These are phyloP conservation scores for Oryza brachyantha DNA, from an alignment of 176 grass and related monocot genomes.

Conservation along the genomic window DNA sequence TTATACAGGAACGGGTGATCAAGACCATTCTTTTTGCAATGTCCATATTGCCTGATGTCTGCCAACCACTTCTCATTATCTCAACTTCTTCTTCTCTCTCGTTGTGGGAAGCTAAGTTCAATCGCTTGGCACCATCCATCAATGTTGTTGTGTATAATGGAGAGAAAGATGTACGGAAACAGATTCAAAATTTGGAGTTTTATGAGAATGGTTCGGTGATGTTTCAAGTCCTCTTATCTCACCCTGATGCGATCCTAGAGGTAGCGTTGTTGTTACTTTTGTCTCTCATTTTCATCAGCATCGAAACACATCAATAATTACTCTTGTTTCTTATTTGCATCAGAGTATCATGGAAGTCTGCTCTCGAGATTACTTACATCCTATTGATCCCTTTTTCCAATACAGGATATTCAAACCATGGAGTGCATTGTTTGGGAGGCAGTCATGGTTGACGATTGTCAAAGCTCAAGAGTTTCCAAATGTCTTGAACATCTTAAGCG, in stretches of 20 bases:
- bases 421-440: conserved; percentile 65
- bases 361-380: conserved; percentile 13
- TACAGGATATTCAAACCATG: conserved; percentile 63
- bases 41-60: conserved; percentile 54
- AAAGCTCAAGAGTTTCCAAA: conserved; percentile 72
- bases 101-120: conserved; percentile 81
- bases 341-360: background rate
- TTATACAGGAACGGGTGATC: conserved; percentile 74
- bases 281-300: conserved; percentile 3
- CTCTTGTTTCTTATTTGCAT: background rate
- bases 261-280: conserved; percentile 39
- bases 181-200: conserved; percentile 76
- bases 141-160: conserved; percentile 81
- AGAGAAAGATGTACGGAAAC: conserved; percentile 56
- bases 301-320: background rate
- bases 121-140: conserved; percentile 64
- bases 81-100: conserved; percentile 54
- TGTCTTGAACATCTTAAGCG: conserved; percentile 60
- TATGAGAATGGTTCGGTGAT: conserved; percentile 60
- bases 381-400: conserved; percentile 6
- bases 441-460: conserved; percentile 73
- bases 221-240: conserved; percentile 85
- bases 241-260: conserved; percentile 72
- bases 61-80: conserved; percentile 69
- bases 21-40: conserved; percentile 70